Evolutionary conservation across 768 basidiomycete genomes (phyloP).

Genomic region (Boletus vinaceobasis): DNA sequence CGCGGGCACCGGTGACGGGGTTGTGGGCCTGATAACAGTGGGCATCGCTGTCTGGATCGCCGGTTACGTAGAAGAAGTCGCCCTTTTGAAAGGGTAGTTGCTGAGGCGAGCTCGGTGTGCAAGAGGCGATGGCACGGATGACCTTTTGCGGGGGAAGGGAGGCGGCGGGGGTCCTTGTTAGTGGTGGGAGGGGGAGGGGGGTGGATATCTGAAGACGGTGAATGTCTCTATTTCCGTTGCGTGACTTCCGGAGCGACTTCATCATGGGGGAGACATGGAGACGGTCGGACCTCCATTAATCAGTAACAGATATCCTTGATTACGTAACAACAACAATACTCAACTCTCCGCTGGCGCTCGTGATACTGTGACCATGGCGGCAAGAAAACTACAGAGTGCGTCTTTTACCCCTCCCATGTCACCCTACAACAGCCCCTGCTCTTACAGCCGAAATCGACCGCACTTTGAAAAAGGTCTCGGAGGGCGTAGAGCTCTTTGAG

Average conservation of each 20-base stretch:
- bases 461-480: slow-evolving; percentile 93
- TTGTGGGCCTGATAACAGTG: slow-evolving; percentile 95
- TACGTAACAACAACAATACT: slow-evolving; percentile 20
- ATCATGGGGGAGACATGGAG: slow-evolving; percentile 37
- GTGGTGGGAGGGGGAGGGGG: slow-evolving; percentile 54
- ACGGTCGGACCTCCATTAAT: background rate
- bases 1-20: slow-evolving; percentile 85
- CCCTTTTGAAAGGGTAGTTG: slow-evolving; percentile 90
- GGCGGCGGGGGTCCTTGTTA: slow-evolving; percentile 51
- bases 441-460: slow-evolving; percentile 93
- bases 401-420: background rate
- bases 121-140: slow-evolving; percentile 74
- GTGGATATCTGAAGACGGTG: slow-evolving; percentile 65
- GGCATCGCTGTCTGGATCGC: slow-evolving; percentile 55
- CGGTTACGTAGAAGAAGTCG: slow-evolving; percentile 96
- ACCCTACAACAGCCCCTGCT: background rate
- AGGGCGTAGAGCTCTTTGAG: slow-evolving; percentile 94
- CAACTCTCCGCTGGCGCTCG: background rate
- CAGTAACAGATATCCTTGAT: background rate
- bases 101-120: slow-evolving; percentile 70
- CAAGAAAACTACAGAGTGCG: slow-evolving; percentile 85
- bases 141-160: slow-evolving; percentile 91
- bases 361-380: slow-evolving; percentile 59
- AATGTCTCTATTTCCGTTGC: slow-evolving; percentile 51
- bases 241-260: slow-evolving; percentile 82